Conservation (phyloP, 2,329 filamentous ascomycete species). For the Aspergillus brasiliensis region DNA sequence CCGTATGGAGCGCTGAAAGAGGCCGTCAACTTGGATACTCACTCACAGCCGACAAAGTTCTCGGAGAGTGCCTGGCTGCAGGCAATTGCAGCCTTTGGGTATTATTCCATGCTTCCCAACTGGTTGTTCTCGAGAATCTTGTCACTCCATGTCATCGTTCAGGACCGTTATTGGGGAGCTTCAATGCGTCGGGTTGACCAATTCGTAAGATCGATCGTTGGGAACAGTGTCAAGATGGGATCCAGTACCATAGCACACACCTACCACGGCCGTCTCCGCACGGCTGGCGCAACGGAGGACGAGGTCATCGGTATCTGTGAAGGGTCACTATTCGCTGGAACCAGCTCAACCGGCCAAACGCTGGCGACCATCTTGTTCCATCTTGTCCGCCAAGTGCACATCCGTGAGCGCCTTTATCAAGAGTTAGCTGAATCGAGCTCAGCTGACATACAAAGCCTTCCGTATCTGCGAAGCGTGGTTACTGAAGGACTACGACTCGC, state of each 20-base stretch:
- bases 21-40: not conserved
- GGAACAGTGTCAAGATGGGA: not conserved
- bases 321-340: slow-evolving; percentile 4
- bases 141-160: not conserved
- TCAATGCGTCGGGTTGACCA: not conserved
- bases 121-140: not conserved
- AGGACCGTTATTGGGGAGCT: not conserved
- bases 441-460: not conserved
- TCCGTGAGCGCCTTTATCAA: not conserved
- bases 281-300: not conserved
- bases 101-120: not conserved
- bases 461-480: not conserved
- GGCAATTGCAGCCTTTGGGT: not conserved
- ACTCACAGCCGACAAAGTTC: not conserved
- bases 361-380: slow-evolving; percentile 9
- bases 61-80: not conserved
- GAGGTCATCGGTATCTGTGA: slow-evolving; percentile 4
- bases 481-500: slow-evolving; percentile 6
- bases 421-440: not conserved
- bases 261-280: not conserved
- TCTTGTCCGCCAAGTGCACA: not conserved
- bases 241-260: not conserved
- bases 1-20: slow-evolving; percentile 4
- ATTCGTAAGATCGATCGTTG: not conserved
- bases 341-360: slow-evolving; percentile 2